A percentile compares a stretch with the other conserved stretches of the same genome.
phyloP scores from a whole-genome alignment of 1,284 basidiomycete species.

The Pulveroboletus sp. region DNA sequence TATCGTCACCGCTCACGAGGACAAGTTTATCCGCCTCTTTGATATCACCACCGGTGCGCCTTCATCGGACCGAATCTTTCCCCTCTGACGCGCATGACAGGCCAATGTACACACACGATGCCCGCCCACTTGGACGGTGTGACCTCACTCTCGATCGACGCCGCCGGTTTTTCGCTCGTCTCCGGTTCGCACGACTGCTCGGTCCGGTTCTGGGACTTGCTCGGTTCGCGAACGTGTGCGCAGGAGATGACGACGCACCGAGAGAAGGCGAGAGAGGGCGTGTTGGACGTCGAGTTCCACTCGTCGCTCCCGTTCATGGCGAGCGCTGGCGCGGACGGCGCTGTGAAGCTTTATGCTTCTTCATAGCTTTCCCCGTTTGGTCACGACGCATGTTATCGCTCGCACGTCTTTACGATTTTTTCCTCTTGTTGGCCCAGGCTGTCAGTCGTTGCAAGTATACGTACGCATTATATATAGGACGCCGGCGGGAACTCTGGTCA shows the following conservation, averaged over 20 bases:
- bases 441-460: conserved; percentile 20
- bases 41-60: conserved; percentile 77
- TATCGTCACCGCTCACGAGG: conserved; percentile 89
- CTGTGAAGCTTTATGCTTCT: conserved; percentile 85
- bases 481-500: conserved; percentile 21
- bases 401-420: conserved; percentile 9
- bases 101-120: conserved; percentile 86
- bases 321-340: conserved; percentile 93
- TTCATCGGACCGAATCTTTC: conserved; percentile 2
- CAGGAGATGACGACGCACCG: conserved; percentile 90
- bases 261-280: conserved; percentile 87
- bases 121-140: conserved; percentile 89
- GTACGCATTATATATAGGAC: conserved; percentile 26
- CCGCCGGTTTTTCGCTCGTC: conserved; percentile 81
- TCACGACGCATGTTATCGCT: not conserved
- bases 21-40: conserved; percentile 89
- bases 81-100: conserved; percentile 34
- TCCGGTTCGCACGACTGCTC: conserved; percentile 94
- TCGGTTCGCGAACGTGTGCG: conserved; percentile 75
- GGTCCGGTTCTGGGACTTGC: conserved; percentile 91
- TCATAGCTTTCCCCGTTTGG: conserved; percentile 40
- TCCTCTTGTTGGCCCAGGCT: not conserved
- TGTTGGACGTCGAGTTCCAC: conserved; percentile 85
- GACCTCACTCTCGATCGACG: conserved; percentile 87
- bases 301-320: conserved; percentile 84